These are phyloP conservation scores for Dimargaris cristalligena DNA, from an alignment of 192 early-diverging fungal species.

Conservation along the genomic window DNA sequence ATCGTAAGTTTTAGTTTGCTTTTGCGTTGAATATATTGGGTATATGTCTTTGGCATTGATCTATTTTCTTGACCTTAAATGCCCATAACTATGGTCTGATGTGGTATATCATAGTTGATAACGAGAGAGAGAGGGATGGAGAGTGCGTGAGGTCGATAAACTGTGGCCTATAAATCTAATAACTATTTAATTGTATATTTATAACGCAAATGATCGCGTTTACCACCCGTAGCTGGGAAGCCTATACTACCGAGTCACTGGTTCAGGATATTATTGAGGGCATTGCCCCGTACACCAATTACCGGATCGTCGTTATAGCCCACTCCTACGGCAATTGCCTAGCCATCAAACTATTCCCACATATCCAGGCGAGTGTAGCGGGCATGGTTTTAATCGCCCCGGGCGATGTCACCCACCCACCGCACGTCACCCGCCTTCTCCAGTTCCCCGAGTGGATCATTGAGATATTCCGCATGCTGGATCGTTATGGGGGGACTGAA, in stretches of 20 bases:
- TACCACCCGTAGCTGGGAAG: neutral
- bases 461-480: neutral
- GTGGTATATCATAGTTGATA: too few species aligned
- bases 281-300: neutral
- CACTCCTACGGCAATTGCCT: slow-evolving; percentile 10
- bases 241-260: slow-evolving; percentile 2
- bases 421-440: slow-evolving; percentile 4
- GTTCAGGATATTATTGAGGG: neutral
- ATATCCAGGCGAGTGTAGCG: neutral
- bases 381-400: slow-evolving; percentile 7
- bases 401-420: slow-evolving; percentile 6
- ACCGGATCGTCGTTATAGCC: neutral
- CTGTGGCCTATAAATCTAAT: too few species aligned
- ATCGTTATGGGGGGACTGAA: slow-evolving; percentile 7
- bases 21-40: too few species aligned
- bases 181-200: too few species aligned
- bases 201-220: too few species aligned
- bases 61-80: too few species aligned
- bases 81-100: too few species aligned
- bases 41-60: too few species aligned
- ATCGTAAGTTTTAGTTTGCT: neutral
- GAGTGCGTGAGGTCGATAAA: neutral
- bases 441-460: neutral
- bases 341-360: slow-evolving; percentile 1
- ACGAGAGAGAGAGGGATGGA: neutral